phyloP scores from a whole-genome alignment of 2,329 filamentous ascomycete species.

The Botryotinia convoluta region DNA sequence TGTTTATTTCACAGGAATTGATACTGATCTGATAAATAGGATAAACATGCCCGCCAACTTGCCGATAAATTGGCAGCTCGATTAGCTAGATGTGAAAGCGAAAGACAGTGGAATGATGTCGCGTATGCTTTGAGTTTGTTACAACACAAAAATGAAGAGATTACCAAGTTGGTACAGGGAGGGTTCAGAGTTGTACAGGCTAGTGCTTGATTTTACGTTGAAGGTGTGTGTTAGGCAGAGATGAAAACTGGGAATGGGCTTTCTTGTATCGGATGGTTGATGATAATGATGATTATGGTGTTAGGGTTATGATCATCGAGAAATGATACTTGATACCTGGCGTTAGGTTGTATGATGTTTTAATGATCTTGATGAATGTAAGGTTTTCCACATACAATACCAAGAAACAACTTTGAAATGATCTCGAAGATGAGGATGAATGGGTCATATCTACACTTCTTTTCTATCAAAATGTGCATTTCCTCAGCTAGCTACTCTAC shows the following conservation, averaged over 20 bases:
- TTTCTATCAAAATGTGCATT: background rate
- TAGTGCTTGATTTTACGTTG: constrained; percentile 42
- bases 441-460: background rate
- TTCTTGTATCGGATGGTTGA: background rate
- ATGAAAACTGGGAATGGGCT: background rate
- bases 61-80: constrained; percentile 89
- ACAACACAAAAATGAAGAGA: constrained; percentile 91
- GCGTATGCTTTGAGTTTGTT: constrained; percentile 86
- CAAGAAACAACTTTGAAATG: background rate
- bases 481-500: background rate
- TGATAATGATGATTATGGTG: constrained; percentile 12
- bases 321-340: constrained; percentile 1
- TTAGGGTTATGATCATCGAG: background rate
- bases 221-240: background rate
- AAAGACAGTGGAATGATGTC: constrained; percentile 97
- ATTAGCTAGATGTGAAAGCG: constrained; percentile 80
- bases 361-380: constrained; percentile 12
- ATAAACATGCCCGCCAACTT: constrained; percentile 94
- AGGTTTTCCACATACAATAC: background rate
- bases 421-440: background rate
- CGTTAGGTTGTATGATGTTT: constrained; percentile 3
- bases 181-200: constrained; percentile 72
- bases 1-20: background rate
- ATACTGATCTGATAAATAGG: constrained; percentile 51
- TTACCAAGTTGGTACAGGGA: constrained; percentile 70